A percentile compares a stretch with the other conserved stretches of the same genome.
These are phyloP conservation scores for Aspergillus indologenus DNA, from an alignment of 495 filamentous ascomycete genomes.

Conservation along the genomic window DNA sequence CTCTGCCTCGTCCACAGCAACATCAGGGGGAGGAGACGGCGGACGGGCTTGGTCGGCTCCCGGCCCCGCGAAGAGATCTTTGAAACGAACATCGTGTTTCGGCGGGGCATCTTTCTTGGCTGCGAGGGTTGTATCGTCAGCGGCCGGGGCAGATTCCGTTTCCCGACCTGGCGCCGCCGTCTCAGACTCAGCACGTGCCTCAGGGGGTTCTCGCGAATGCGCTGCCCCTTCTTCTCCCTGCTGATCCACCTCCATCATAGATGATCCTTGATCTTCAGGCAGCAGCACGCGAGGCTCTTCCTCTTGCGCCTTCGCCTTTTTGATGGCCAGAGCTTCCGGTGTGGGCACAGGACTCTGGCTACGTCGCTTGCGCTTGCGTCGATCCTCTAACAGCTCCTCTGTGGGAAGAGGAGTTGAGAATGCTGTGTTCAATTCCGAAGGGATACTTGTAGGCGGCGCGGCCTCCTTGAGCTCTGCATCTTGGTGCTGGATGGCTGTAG, in stretches of 20 bases:
- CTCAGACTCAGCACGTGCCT: conserved; percentile 1
- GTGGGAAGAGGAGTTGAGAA: conserved; percentile 34
- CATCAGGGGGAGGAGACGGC: conserved; percentile 23
- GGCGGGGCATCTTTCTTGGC: conserved; percentile 18
- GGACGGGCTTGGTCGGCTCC: conserved; percentile 20
- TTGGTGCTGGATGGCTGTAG: conserved; percentile 1
- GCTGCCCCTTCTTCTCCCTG: conserved; percentile 3
- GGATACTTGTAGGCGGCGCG: conserved; percentile 13
- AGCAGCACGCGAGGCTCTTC: conserved; percentile 26
- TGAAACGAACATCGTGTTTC: conserved; percentile 51
- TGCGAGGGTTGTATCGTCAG: conserved; percentile 5
- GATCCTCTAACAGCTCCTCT: conserved; percentile 52
- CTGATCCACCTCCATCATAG: conserved; percentile 14
- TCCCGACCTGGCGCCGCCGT: conserved; percentile 1
- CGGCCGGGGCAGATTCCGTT: background rate
- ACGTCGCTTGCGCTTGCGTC: conserved; percentile 69
- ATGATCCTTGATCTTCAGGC: conserved; percentile 26
- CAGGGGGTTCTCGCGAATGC: conserved; percentile 10
- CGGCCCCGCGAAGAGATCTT: conserved; percentile 47
- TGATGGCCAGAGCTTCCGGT: conserved; percentile 40
- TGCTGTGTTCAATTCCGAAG: conserved; percentile 29
- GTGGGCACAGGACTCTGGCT: conserved; percentile 65
- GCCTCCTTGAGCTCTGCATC: conserved; percentile 20
- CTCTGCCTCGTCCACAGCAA: conserved; percentile 41
- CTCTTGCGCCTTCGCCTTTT: conserved; percentile 41